Base-by-base conservation (phyloP, 371 early-diverging fungal genomes). In the Mortierella polycephala region DNA sequence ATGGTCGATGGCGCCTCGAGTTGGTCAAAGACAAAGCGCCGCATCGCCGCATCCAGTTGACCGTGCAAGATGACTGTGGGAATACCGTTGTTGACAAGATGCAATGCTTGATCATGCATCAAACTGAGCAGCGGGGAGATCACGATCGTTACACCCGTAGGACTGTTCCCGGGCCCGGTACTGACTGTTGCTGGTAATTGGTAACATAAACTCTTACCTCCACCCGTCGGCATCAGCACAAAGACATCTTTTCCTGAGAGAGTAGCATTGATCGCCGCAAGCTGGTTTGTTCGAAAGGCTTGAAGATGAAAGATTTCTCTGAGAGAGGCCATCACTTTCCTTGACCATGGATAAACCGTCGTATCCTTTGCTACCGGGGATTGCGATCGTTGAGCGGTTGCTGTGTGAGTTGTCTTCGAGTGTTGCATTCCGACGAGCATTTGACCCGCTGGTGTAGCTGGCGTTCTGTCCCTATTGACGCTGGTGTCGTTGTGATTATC, bases 201-300 rank as follows among this genome's bases (percentile, higher is more conserved):
- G 82, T 97, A 99, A 77, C 99, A 99, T 40, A 99, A 81, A 79
- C 94, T 94, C 83, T 99, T 99, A 8, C 99, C 99, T 0, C 99
- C 99, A 45, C 99, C 99, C 1, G 99, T 99, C 2, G 99, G 99
- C 99, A 99, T 99, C 47, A 99, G 82, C 45, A 99, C 97, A 91
- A 99, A 99, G 0, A 95, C 93, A 74, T 99, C 99, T 52, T 92
- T 87, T 1, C 96, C 95, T 1, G 85, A 70, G 9, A 99, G 82
- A 1, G 95, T 92, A 0, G 96, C 92, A 70, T 97, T 94, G 81
- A 99, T 97, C 5, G 98, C 97, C 54, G 95, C 95, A 9, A 95
- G 83, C 81, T 99, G 99, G 74, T 99, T 96, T 5, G 86, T 85
- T 41, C 99, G 90, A 71, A 99, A 99, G 2, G 87, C 84, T 21